A percentile compares a stretch with the other conserved stretches of the same genome.
phyloP scores from a whole-genome alignment of 768 basidiomycete genomes.

The Postia placenta region DNA sequence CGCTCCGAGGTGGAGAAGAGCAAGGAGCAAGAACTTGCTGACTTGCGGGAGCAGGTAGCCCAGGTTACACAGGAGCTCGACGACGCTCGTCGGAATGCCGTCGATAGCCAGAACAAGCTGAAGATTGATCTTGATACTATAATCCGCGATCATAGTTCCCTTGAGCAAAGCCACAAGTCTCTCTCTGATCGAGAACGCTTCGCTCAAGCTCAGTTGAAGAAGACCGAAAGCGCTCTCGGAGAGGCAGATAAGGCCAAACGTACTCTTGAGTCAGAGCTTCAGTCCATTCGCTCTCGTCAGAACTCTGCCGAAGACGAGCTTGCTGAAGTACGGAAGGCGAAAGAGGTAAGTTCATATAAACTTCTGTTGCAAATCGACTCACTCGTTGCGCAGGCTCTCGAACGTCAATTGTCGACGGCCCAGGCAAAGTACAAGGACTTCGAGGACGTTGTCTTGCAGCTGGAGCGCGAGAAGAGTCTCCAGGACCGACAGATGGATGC shows the following conservation, averaged over 20 bases:
- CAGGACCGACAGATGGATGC: slow-evolving; percentile 70
- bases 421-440: slow-evolving; percentile 78
- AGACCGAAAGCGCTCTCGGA: slow-evolving; percentile 40
- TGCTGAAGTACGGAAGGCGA: slow-evolving; percentile 51
- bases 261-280: slow-evolving; percentile 64
- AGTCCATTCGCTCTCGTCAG: slow-evolving; percentile 61
- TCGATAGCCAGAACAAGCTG: slow-evolving; percentile 67
- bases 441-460: slow-evolving; percentile 81
- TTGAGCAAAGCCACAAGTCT: slow-evolving; percentile 57
- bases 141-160: slow-evolving; percentile 49
- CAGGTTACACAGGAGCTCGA: slow-evolving; percentile 63
- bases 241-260: slow-evolving; percentile 69
- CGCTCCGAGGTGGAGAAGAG: slow-evolving; percentile 81
- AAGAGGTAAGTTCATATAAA: slow-evolving; percentile 55
- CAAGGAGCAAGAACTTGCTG: slow-evolving; percentile 76
- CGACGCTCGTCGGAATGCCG: slow-evolving; percentile 51
- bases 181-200: slow-evolving; percentile 56
- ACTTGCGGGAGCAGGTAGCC: slow-evolving; percentile 58
- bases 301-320: slow-evolving; percentile 62
- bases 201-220: slow-evolving; percentile 43
- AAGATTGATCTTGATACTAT: slow-evolving; percentile 70
- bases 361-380: background rate
- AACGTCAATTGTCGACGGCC: slow-evolving; percentile 67
- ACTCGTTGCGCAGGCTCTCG: slow-evolving; percentile 48
- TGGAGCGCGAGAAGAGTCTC: slow-evolving; percentile 76